Evolutionary conservation across 345 rosid genomes (phyloP), one percentile per base, ranked within the genome.

Genomic region (Streptanthus diversifolius): DNA sequence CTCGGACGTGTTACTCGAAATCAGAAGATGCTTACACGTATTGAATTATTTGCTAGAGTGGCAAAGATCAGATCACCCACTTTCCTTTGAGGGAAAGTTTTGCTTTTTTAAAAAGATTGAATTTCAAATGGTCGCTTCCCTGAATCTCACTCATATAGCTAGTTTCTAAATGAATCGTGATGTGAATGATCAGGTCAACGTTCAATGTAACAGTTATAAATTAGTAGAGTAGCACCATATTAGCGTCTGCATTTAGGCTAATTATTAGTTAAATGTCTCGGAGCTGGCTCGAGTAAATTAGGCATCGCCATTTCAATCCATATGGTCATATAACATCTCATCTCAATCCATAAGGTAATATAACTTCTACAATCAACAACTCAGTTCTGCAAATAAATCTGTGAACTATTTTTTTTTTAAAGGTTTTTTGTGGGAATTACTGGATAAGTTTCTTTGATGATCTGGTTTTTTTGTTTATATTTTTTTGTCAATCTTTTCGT

Each of bases 81-180:
- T 57, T 59, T 67, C 68, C 68, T 59, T 74, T 47, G 8, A 39
- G 36, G 55, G 21, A 74, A 74, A 67, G 47, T 49, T 22, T 48
- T 29, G 0, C 54, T 9, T 39, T 74, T 72, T 6, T 6, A 11
- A 9, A 54, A 17, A 17, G 24, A 47, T 35, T 65, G 52, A 66
- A 12, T 45, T 41, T 4, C 30, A 27, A 73, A 55, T 29, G 4
- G 12, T 52, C 63, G 70, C 33, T 40, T 54, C 33, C 48, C 15
- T 66, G 18, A 66, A n/a, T 30, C 62, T 58, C 72, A 65, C 58
- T 57, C 61, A 48, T 37, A 73, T 73, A 73, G 65, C 30, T 44
- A 55, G 58, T 63, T 44, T 12, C 49, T 17, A 19, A 24, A 49
- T 10, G 62, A 10, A 40, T 24, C 41, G 41, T 61, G 61, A 37